Evolutionary conservation across 192 early-diverging fungal genomes (phyloP), one percentile per base, ranked within the genome.

Genomic region (Mortierella alpina): DNA sequence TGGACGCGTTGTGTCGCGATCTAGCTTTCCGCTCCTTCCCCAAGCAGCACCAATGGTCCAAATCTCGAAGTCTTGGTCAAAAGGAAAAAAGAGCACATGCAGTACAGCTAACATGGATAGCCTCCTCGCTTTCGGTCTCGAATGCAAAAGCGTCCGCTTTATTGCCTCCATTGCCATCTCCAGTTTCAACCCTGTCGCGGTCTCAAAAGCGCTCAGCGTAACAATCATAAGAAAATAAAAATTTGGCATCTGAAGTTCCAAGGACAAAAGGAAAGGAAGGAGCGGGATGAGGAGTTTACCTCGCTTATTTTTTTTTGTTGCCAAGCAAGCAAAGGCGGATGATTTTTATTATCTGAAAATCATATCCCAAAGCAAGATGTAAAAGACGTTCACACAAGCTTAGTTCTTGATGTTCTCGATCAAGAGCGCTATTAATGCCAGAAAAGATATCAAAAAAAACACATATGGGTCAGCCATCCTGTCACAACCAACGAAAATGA

Each of bases 371-470:
- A 72, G 60, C 59, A 60, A 57, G 44, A 11, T 64, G 51, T 51
- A 20, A 31, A 22, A 45, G 60, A 48, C 14, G 42, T 31, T 48
- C 63, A 62, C 48, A 57, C 76, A 79, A 66, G 69, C 76, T 79
- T 79, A 79, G 76, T 79, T 79, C 76, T 79, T 79, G 69, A 79
- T 79, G 76, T 71, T 79, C 76, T 79, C 76, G 59, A 79, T 79
- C 69, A 62, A 48, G 76, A 79, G 76, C 51, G 76, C 73, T 75
- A 63, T 45, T 46, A 1, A 49, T 10, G 46, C 6, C 13, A 7
- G 22, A 7, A 0, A 57, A 31, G 44, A 41, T 10, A 45, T 61
- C 8, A 31, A 45, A 13, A 59, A 44, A 47, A 11, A 44, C 14
- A 44, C 13, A 39, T n/a, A 61, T 15, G 18, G 31, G 47, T 31